Evolutionary conservation across 441 rosid species (phyloP), one percentile per base, ranked within the genome.

Genomic region (Daphne laureola): DNA sequence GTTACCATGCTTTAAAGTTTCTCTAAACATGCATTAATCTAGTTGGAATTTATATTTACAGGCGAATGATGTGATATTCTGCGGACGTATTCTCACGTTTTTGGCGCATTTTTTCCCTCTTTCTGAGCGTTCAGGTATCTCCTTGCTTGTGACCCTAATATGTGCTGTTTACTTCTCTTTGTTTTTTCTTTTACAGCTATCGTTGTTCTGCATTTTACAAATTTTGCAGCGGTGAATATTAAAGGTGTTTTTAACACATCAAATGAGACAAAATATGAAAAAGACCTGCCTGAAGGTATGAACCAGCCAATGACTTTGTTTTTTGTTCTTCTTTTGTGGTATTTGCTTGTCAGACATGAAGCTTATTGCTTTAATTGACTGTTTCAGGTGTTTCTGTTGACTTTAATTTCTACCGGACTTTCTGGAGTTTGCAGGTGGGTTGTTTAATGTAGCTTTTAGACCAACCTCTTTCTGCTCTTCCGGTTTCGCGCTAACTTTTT

Each of bases 231-330:
- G 53, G 97, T 93, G 62, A 93, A 93, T 71, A 90, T 93, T 45
- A 93, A 93, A 73, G 97, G 97, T 8, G 90, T 93, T 67, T 93
- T 93, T 58, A 93, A 93, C 76, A 83, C 90, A 71, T 90, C 99
- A 49, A 93, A 93, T 73, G 96, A 80, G 66, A 93, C 97, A 53
- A 93, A 83, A 63, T 93, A 78, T 66, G 97, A 90, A 77, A 90
- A 82, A 71, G 93, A 90, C 55, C 95, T 83, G 55, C 97, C 98
- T 56, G 69, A 75, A 53, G 98, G 98, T 81, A 79, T 49, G 44
- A 41, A 36, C 9, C 40, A 23, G 59, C 60, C 67, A 41, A 38
- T 18, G 48, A 55, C 43, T 51, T 60, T 2, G 1, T 21, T 21
- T 21, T 21, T 21, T 21, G 2, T 54, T 12, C 46, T 36, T 42